Base-by-base conservation (phyloP, 2,329 filamentous ascomycete species). In the Dryadomyces sulphureus region DNA sequence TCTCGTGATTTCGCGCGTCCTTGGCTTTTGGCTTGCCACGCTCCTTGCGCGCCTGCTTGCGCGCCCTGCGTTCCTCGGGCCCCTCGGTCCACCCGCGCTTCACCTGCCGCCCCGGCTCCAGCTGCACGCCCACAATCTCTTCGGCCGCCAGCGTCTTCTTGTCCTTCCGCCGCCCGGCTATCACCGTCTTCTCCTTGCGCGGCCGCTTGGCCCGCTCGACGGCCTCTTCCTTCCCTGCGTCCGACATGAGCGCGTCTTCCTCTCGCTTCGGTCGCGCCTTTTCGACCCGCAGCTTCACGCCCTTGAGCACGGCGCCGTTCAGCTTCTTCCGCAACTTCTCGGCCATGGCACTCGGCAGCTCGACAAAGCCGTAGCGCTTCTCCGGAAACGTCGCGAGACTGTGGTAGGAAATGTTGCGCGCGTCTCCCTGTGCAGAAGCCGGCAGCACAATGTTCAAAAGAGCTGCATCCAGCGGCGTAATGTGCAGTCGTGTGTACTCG, bases 311-410 rank as follows among this genome's bases (percentile, higher is more conserved):
- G 2, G 82, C 76, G 27, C 90, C 90, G 68, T 94, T 84, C 43
- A 96, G 72, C 66, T 92, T 96, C 65, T 83, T 90, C 66, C 81
- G 87, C 45, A 96, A 65, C 62, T 88, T 94, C n/a, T 90, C 83
- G 9, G 90, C 92, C 53, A 94, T 88, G 63, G 77, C 75, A 3
- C 61, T 65, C 0, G 89, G 89, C 34, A 98, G 65, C 41, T 93
- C 88, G 49, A 96, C 70, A 65, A 84, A 98, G 47, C 90, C 92
- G 77, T 87, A 98, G 45, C 77, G 81, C 59, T 78, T 83, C 53
- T 98, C 92, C 14, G 90, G 90, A 52, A 94, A 94, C 1, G 89
- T 89, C 58, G 87, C 76, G 53, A 95, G 66, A 5, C 70, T 69
- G 63, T 96, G 90, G 64, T 82, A 95, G n/a, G 89, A 94, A 45